These are phyloP conservation scores for Endocalyx cinctus DNA, from an alignment of 2,329 filamentous ascomycete species.

Conservation along the genomic window DNA sequence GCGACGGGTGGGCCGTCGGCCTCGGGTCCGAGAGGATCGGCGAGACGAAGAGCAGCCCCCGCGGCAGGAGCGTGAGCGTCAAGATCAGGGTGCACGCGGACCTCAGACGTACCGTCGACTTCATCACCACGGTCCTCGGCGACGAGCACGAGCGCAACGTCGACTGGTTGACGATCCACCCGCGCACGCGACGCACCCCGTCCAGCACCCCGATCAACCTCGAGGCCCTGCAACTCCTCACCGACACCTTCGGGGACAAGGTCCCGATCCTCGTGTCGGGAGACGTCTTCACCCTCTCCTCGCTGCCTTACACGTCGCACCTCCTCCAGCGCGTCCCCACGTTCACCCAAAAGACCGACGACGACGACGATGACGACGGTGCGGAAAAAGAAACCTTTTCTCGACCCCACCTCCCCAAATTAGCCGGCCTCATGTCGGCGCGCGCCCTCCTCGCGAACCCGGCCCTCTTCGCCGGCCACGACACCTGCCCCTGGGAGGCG, in stretches of 20 bases:
- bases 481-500: slow-evolving; percentile 56
- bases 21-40: slow-evolving; percentile 22
- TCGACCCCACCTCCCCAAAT: slow-evolving; percentile 37
- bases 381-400: slow-evolving; percentile 7
- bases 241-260: slow-evolving; percentile 44
- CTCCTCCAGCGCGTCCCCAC: slow-evolving; percentile 21
- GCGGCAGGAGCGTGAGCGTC: slow-evolving; percentile 53
- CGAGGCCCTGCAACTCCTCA: slow-evolving; percentile 54
- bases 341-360: slow-evolving; percentile 12
- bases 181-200: slow-evolving; percentile 56
- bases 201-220: slow-evolving; percentile 58
- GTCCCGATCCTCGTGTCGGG: slow-evolving; percentile 65
- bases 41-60: slow-evolving; percentile 36
- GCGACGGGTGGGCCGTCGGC: slow-evolving; percentile 50
- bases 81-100: slow-evolving; percentile 68
- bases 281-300: slow-evolving; percentile 57
- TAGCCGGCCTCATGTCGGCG: slow-evolving; percentile 65
- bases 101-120: slow-evolving; percentile 55
- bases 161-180: slow-evolving; percentile 68
- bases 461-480: slow-evolving; percentile 55
- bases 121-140: slow-evolving; percentile 57
- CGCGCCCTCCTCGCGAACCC: slow-evolving; percentile 65
- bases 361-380: background rate
- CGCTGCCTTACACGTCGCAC: slow-evolving; percentile 41
- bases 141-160: slow-evolving; percentile 46